These are phyloP conservation scores for Kwoniella dendrophila DNA, from an alignment of 768 basidiomycete species.

Conservation along the genomic window DNA sequence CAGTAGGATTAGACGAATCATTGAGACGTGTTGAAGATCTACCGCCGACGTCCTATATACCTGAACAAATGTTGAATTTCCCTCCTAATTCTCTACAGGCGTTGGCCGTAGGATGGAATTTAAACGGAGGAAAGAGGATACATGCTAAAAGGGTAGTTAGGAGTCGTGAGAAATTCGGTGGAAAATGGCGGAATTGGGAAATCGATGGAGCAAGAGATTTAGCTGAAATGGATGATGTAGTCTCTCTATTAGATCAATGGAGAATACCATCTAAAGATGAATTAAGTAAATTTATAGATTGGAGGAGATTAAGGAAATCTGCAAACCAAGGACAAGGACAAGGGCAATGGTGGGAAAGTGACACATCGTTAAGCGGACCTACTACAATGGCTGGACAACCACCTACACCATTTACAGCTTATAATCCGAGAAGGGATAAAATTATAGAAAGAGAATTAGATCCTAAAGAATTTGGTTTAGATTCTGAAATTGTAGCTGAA, in stretches of 20 bases:
- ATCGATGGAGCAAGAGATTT: conserved; percentile 47
- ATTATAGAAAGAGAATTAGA: conserved; percentile 26
- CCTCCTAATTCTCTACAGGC: conserved; percentile 47
- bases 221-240: conserved; percentile 50
- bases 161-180: conserved; percentile 49
- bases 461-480: conserved; percentile 27
- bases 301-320: conserved; percentile 30
- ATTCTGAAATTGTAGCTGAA: conserved; percentile 39
- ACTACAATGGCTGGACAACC: conserved; percentile 35
- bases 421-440: conserved; percentile 24
- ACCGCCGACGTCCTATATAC: conserved; percentile 38
- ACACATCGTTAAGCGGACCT: conserved; percentile 25
- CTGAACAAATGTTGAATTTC: conserved; percentile 50
- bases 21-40: conserved; percentile 23
- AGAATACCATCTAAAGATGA: background rate
- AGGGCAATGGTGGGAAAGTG: conserved; percentile 43
- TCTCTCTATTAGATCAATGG: conserved; percentile 28
- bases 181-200: conserved; percentile 54
- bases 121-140: conserved; percentile 47
- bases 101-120: conserved; percentile 48
- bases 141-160: conserved; percentile 43
- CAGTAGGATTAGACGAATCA: conserved; percentile 22
- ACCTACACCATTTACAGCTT: conserved; percentile 32
- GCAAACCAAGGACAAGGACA: background rate
- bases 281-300: conserved; percentile 45